Evolutionary conservation across 192 early-diverging fungal genomes (phyloP).

Genomic region (Dissophora ornata): DNA sequence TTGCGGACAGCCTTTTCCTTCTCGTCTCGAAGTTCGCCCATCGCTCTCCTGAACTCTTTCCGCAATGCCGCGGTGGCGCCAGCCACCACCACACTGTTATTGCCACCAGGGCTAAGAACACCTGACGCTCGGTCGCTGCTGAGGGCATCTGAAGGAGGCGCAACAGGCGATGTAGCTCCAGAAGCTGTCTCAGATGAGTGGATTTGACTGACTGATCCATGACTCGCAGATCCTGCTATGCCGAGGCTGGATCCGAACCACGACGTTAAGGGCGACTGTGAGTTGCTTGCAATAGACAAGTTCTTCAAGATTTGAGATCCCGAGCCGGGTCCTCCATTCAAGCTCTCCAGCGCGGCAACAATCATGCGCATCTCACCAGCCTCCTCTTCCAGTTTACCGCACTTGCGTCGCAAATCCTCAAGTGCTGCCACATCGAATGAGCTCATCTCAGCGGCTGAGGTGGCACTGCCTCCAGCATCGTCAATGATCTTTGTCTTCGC

Average conservation of each 20-base stretch:
- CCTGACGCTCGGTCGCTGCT: background rate
- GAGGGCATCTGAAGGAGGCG: slow-evolving; percentile 5
- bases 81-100: slow-evolving; percentile 5
- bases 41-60: slow-evolving; percentile 66
- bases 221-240: slow-evolving; percentile 15
- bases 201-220: slow-evolving; percentile 15
- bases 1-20: slow-evolving; percentile 60
- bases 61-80: slow-evolving; percentile 60
- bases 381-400: slow-evolving; percentile 41
- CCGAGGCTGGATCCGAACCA: slow-evolving; percentile 22
- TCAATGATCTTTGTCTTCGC: background rate
- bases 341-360: slow-evolving; percentile 36
- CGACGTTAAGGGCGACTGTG: background rate
- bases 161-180: background rate
- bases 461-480: background rate
- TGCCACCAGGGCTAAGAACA: background rate
- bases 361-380: slow-evolving; percentile 49
- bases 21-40: slow-evolving; percentile 60
- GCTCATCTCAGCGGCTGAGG: background rate
- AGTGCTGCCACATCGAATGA: slow-evolving; percentile 28
- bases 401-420: slow-evolving; percentile 38
- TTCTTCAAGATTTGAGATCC: slow-evolving; percentile 35
- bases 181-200: background rate
- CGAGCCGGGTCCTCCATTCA: slow-evolving; percentile 39
- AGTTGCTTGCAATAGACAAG: background rate